Conservation (phyloP, 2,329 filamentous ascomycete species). For the Aspergillus nomiae region DNA sequence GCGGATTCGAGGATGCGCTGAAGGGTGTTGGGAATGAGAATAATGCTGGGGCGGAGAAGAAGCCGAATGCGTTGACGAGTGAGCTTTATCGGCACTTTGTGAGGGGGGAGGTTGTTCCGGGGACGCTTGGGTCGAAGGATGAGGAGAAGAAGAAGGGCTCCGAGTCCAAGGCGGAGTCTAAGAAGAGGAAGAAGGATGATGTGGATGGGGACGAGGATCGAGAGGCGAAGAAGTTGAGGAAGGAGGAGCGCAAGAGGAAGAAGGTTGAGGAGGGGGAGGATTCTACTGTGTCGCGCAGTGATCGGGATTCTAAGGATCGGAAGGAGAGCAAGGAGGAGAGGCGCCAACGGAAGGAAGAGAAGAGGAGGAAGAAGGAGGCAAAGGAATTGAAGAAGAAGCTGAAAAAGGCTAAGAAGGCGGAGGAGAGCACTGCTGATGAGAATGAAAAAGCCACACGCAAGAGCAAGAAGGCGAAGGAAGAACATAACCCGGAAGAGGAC, state of each 20-base stretch:
- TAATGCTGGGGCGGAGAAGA: constrained; percentile 57
- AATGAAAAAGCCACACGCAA: constrained; percentile 14
- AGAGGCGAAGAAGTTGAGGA: constrained; percentile 38
- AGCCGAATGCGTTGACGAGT: constrained; percentile 48
- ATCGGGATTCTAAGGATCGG: constrained; percentile 17
- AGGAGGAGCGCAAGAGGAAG: constrained; percentile 19
- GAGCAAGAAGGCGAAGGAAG: constrained; percentile 23
- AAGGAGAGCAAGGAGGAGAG: constrained; percentile 29
- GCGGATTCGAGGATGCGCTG: constrained; percentile 88
- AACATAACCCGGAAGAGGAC: constrained; percentile 24
- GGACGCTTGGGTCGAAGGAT: constrained; percentile 54
- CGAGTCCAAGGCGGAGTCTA: constrained; percentile 13
- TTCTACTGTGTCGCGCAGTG: not conserved
- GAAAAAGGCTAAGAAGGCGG: constrained; percentile 25
- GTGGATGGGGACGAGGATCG: constrained; percentile 29
- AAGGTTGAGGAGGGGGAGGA: constrained; percentile 18
- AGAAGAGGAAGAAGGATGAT: constrained; percentile 40
- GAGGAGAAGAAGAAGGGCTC: constrained; percentile 7
- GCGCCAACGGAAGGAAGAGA: constrained; percentile 27
- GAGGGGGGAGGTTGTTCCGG: constrained; percentile 72
- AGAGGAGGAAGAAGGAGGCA: constrained; percentile 23
- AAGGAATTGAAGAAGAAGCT: constrained; percentile 21
- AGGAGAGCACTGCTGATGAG: constrained; percentile 21
- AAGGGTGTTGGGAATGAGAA: constrained; percentile 69
- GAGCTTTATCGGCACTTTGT: constrained; percentile 83